Percentiles rank a stretch among this genome's conserved stretches.
Conservation (phyloP, 345 rosid species). For the Fremontodendron californicum region DNA sequence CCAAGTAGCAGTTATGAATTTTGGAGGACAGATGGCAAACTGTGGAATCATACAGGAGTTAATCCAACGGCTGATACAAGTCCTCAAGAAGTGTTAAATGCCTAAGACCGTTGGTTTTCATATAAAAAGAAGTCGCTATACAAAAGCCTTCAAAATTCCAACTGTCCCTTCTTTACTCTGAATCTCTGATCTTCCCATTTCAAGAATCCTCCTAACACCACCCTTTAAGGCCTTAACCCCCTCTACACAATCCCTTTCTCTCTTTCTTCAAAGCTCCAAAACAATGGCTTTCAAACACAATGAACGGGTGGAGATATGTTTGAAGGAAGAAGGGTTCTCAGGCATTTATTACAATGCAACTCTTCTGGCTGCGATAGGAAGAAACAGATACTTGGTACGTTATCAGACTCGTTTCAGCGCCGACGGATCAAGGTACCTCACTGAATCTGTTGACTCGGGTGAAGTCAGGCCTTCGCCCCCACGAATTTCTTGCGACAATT, state of each 20-base stretch:
- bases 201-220: background rate
- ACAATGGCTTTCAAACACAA: conserved; percentile 11
- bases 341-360: conserved; percentile 21
- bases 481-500: background rate
- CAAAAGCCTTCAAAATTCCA: background rate
- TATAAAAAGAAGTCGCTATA: background rate
- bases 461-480: conserved; percentile 32
- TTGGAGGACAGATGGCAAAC: background rate
- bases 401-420: conserved; percentile 21
- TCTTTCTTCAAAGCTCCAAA: background rate
- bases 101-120: background rate
- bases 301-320: conserved; percentile 25
- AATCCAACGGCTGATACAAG: background rate
- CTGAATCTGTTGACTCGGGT: conserved; percentile 20
- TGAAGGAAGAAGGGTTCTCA: conserved; percentile 16
- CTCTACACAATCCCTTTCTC: background rate
- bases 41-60: background rate
- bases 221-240: background rate
- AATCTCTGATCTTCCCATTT: background rate
- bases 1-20: background rate
- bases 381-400: conserved; percentile 23
- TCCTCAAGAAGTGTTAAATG: background rate
- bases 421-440: conserved; percentile 14
- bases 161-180: background rate
- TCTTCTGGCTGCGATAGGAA: conserved; percentile 25